Percentiles rank a stretch among this genome's conserved stretches.
Evolutionary conservation across 768 basidiomycete genomes (phyloP).

Genomic region (Sarcodon aspratus): DNA sequence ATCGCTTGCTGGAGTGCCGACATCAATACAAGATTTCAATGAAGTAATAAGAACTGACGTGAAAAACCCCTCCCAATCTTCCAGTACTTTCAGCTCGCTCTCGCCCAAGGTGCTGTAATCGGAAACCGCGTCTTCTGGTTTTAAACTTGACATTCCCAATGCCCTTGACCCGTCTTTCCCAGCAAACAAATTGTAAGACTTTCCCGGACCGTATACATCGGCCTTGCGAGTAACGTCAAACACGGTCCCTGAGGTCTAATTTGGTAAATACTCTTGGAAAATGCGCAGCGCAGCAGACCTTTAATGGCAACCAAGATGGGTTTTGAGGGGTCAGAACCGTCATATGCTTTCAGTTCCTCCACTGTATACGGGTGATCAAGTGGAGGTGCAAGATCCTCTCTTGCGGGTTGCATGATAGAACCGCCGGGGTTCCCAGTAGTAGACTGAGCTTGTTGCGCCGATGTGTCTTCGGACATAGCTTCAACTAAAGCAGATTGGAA

Average conservation of each 20-base stretch:
- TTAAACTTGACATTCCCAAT: conserved; percentile 82
- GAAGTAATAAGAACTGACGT: conserved; percentile 32
- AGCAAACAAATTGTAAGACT: conserved; percentile 77
- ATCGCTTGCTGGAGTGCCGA: conserved; percentile 50
- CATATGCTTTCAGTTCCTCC: conserved; percentile 53
- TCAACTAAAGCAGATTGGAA: too few relatives aligned
- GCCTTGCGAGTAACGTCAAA: conserved; percentile 83
- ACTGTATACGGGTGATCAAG: conserved; percentile 72
- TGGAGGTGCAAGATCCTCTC: conserved; percentile 51
- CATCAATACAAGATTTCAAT: neutral
- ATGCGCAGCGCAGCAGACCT: conserved; percentile 30
- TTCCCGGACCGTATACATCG: conserved; percentile 83
- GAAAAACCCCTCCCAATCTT: conserved; percentile 89
- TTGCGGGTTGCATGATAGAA: conserved; percentile 60
- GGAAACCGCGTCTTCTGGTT: conserved; percentile 73
- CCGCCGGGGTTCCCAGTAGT: neutral
- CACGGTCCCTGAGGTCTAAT: conserved; percentile 48
- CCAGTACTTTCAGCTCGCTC: conserved; percentile 65
- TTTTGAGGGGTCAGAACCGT: conserved; percentile 51
- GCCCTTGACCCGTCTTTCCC: conserved; percentile 90
- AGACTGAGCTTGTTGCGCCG: neutral
- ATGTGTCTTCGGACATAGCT: too few relatives aligned
- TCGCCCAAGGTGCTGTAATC: conserved; percentile 73
- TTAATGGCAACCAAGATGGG: conserved; percentile 94
- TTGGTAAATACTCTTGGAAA: neutral